Evolutionary conservation across 2,329 filamentous ascomycete species (phyloP).

Genomic region (Colletotrichum orchidophilum): DNA sequence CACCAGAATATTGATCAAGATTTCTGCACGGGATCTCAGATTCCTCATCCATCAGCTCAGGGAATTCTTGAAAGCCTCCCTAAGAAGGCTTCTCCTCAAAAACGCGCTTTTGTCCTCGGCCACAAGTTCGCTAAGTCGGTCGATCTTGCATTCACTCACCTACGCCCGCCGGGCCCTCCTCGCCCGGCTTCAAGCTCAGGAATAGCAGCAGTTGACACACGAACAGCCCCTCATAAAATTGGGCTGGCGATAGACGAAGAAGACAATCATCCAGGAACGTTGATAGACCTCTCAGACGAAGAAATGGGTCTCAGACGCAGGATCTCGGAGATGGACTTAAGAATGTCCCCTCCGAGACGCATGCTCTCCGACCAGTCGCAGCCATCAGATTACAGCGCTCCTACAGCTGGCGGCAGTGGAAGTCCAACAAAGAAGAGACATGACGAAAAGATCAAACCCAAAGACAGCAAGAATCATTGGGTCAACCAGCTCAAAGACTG

Average conservation of each 20-base stretch:
- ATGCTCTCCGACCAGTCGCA: conserved; percentile 30
- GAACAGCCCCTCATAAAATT: background rate
- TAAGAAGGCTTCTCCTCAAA: background rate
- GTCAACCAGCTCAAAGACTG: conserved; percentile 57
- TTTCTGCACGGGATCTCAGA: background rate
- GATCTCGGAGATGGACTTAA: conserved; percentile 26
- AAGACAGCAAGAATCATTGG: conserved; percentile 47
- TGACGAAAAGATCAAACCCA: conserved; percentile 39
- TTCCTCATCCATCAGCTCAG: background rate
- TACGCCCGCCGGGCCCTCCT: background rate
- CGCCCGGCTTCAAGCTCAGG: conserved; percentile 28
- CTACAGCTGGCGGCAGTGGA: conserved; percentile 35
- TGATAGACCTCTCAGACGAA: conserved; percentile 8
- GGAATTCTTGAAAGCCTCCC: background rate
- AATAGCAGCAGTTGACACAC: conserved; percentile 15
- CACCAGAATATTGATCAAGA: background rate
- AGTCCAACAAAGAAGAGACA: conserved; percentile 19
- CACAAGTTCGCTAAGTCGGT: conserved; percentile 17
- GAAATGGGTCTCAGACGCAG: conserved; percentile 17
- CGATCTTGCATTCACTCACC: conserved; percentile 3
- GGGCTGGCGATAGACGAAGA: conserved; percentile 22
- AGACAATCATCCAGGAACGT: conserved; percentile 23
- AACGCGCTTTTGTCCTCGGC: background rate
- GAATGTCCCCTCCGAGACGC: conserved; percentile 23
- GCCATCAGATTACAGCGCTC: conserved; percentile 38